phyloP scores from a whole-genome alignment of 2,329 filamentous ascomycete genomes.

The Pestalotiopsis sp. region DNA sequence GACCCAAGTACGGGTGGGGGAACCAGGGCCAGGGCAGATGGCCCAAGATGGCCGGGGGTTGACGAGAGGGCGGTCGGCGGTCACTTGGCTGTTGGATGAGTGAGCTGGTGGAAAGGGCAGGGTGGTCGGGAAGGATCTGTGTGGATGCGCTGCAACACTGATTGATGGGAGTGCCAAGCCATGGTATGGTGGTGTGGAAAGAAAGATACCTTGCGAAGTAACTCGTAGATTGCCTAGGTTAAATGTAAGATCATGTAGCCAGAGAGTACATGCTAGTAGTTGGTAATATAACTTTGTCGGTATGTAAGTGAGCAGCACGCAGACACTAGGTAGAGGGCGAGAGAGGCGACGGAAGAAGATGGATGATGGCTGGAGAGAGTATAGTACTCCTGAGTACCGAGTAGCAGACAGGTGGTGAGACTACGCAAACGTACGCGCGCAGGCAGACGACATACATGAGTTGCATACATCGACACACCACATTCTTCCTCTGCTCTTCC shows the following conservation, averaged over 20 bases:
- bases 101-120: conserved; percentile 2
- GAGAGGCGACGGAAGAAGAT: neutral
- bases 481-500: neutral
- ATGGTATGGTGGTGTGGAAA: neutral
- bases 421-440: neutral
- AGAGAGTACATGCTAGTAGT: too few relatives aligned
- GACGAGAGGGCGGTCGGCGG: neutral
- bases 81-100: neutral
- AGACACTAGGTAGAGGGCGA: neutral
- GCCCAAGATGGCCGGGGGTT: conserved; percentile 6
- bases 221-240: too few relatives aligned
- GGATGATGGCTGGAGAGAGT: neutral
- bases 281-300: too few relatives aligned
- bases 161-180: neutral
- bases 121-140: conserved; percentile 3
- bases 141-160: neutral
- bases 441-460: neutral
- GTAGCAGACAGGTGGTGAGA: neutral
- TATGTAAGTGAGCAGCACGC: neutral
- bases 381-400: neutral
- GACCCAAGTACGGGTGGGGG: conserved; percentile 14
- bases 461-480: neutral
- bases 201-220: neutral
- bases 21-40: conserved; percentile 12
- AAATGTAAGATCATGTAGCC: too few relatives aligned